These are phyloP conservation scores for Beauveria asiatica DNA, from an alignment of 2,329 filamentous ascomycete genomes.

Conservation along the genomic window DNA sequence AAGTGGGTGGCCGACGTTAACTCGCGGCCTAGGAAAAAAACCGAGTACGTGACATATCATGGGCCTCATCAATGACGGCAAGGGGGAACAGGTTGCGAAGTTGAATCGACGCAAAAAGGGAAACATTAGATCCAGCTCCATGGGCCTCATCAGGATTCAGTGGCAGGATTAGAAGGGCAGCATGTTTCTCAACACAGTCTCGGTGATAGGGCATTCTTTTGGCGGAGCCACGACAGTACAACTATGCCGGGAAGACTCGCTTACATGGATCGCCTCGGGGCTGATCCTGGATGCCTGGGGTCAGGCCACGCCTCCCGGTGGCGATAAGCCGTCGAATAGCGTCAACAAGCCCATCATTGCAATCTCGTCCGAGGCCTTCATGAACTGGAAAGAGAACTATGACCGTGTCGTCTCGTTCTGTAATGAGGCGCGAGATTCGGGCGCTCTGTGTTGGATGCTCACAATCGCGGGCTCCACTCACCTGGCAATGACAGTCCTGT, in stretches of 20 bases:
- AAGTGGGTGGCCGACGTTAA: too few species aligned
- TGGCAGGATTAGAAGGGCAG: constrained; percentile 50
- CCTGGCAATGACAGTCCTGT: constrained; percentile 55
- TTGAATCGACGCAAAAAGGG: constrained; percentile 49
- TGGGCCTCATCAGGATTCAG: constrained; percentile 44
- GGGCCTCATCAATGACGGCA: constrained; percentile 43
- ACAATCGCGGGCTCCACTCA: constrained; percentile 53
- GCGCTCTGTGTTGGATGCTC: constrained; percentile 40
- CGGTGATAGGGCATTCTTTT: constrained; percentile 58
- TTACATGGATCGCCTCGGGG: constrained; percentile 51
- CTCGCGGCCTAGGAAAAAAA: too few species aligned
- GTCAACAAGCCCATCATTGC: constrained; percentile 48
- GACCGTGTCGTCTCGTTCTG: constrained; percentile 47
- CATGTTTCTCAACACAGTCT: constrained; percentile 49
- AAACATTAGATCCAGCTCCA: constrained; percentile 49
- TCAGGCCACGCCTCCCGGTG: constrained; percentile 35
- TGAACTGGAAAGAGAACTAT: constrained; percentile 61
- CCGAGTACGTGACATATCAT: too few species aligned
- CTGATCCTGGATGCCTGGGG: constrained; percentile 62
- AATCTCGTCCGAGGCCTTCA: constrained; percentile 61
- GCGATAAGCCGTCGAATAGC: constrained; percentile 34
- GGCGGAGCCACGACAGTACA: constrained; percentile 57
- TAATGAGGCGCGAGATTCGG: constrained; percentile 42
- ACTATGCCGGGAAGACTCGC: constrained; percentile 43
- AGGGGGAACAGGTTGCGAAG: constrained; percentile 40